Evolutionary conservation across 2,329 filamentous ascomycete species (phyloP).

Genomic region (Chaetomiaceae sp.): DNA sequence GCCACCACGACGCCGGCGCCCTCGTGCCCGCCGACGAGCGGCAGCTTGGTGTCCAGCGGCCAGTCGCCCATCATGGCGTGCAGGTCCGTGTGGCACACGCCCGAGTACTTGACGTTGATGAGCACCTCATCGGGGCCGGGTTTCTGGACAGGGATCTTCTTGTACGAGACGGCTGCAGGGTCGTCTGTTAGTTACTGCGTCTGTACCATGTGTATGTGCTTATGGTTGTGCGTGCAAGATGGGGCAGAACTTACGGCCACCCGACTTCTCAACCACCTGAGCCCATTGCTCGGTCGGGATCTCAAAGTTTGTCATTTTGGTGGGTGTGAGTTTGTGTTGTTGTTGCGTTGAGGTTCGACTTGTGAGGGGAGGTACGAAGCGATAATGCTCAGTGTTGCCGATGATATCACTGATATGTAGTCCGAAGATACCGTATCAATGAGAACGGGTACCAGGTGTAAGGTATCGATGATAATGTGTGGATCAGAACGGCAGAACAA

Average conservation of each 20-base stretch:
- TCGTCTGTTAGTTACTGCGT: too few species aligned
- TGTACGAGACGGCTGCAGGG: conserved; percentile 58
- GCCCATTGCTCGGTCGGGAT: conserved; percentile 87
- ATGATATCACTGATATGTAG: conserved; percentile 13
- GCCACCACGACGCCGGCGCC: conserved; percentile 81
- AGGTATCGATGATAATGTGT: not conserved
- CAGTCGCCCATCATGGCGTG: conserved; percentile 83
- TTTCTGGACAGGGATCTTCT: conserved; percentile 74
- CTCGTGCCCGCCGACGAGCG: conserved; percentile 76
- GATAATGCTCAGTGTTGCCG: too few species aligned
- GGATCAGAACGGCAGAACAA: not conserved
- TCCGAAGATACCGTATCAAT: not conserved
- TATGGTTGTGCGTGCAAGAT: not conserved
- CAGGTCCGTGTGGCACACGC: conserved; percentile 84
- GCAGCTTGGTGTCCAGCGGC: conserved; percentile 77
- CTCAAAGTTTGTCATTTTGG: conserved; percentile 39
- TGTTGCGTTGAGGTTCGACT: not conserved
- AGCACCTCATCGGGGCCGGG: conserved; percentile 88
- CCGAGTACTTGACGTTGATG: conserved; percentile 83
- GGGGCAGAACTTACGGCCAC: conserved; percentile 53
- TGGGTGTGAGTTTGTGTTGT: not conserved
- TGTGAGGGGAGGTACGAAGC: conserved; percentile 1
- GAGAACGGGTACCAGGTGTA: too few species aligned
- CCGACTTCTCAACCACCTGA: conserved; percentile 79
- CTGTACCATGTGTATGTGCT: conserved; percentile 3